A percentile compares a stretch with the other conserved stretches of the same genome.
phyloP scores from a whole-genome alignment of 495 filamentous ascomycete species.

The Tricharina praecox region DNA sequence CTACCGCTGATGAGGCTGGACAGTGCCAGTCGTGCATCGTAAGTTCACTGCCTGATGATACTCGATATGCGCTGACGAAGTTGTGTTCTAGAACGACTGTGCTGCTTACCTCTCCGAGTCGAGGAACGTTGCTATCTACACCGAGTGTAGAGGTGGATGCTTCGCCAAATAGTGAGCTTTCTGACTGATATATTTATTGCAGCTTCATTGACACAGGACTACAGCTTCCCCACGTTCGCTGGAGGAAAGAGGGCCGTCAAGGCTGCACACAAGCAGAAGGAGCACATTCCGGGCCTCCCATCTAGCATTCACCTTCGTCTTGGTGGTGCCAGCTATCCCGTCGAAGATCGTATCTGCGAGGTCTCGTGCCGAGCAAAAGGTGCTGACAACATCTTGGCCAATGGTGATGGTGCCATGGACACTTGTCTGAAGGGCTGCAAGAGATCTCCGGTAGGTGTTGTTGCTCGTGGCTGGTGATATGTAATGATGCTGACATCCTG shows the following conservation, averaged over 20 bases:
- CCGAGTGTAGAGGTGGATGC: constrained; percentile 1
- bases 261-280: constrained; percentile 1
- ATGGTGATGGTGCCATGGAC: neutral
- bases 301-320: neutral
- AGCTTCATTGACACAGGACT: neutral
- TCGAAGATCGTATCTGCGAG: neutral
- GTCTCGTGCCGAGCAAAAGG: neutral
- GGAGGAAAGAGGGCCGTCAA: neutral
- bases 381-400: neutral
- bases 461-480: neutral
- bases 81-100: neutral
- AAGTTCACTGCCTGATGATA: neutral
- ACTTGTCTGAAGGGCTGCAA: neutral
- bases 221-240: neutral
- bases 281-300: constrained; percentile 1
- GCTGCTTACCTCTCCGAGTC: neutral
- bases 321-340: neutral
- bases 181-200: neutral
- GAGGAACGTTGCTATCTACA: neutral
- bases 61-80: neutral
- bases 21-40: constrained; percentile 1
- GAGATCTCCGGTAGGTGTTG: neutral
- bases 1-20: neutral
- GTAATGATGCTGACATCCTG: neutral
- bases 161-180: constrained; percentile 2